Percentiles rank a stretch among this genome's conserved stretches.
Conservation (phyloP, 805 yeast genomes). For the Debaryomyces hansenii region DNA sequence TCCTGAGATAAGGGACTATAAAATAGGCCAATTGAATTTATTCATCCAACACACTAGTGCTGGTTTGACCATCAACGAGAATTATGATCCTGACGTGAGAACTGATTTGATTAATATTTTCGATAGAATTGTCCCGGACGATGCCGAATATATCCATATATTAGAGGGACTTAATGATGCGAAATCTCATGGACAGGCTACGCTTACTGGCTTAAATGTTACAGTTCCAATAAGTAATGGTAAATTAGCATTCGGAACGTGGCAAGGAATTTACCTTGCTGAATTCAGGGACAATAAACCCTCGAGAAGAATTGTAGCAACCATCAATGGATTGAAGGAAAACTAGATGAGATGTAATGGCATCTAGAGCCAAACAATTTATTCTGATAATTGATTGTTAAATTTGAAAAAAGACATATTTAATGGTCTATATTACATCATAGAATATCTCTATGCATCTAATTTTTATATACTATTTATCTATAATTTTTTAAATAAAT, state of each 20-base stretch:
- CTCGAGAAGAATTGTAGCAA: conserved; percentile 66
- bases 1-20: conserved; percentile 59
- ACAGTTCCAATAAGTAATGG: conserved; percentile 73
- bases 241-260: conserved; percentile 67
- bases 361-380: too few relatives aligned
- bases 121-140: conserved; percentile 69
- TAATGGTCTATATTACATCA: too few relatives aligned
- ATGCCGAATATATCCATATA: conserved; percentile 53
- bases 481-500: too few relatives aligned
- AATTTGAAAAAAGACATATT: too few relatives aligned
- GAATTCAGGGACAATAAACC: conserved; percentile 71
- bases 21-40: conserved; percentile 63
- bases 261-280: conserved; percentile 81
- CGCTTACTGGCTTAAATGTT: conserved; percentile 60
- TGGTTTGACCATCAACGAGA: conserved; percentile 73
- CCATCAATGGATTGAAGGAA: conserved; percentile 60
- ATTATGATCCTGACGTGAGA: conserved; percentile 78
- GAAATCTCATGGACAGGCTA: conserved; percentile 76
- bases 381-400: too few relatives aligned
- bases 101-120: conserved; percentile 64
- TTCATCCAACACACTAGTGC: conserved; percentile 82
- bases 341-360: neutral
- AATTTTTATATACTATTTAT: too few relatives aligned
- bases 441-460: too few relatives aligned
- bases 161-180: conserved; percentile 85